Evolutionary conservation across 1,139 yeast genomes (phyloP), one percentile per base, ranked within the genome.

Genomic region (Yamadazyma diospyri): DNA sequence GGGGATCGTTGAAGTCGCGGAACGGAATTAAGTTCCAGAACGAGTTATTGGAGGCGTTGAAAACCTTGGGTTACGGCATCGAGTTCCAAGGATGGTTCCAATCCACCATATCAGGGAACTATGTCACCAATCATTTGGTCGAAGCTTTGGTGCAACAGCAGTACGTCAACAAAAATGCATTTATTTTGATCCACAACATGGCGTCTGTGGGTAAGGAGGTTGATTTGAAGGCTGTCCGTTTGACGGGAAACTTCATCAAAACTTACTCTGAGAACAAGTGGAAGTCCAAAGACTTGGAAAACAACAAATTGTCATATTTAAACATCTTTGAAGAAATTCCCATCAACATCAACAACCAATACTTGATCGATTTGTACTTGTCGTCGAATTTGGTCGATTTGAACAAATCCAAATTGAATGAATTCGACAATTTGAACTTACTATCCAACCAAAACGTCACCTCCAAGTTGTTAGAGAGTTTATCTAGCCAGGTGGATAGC

Each of bases 11-110:
- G 51, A 64, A 68, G 39, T 66, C 81, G 33, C 75, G 77, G 54
- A 69, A 78, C 43, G 85, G 86, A 36, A 65, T 68, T 41, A 78
- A 73, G 53, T 87, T 80, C 61, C 89, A 82, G 55, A 75, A 74
- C 40, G 89, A 83, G 34, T 69, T 83, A 51, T 66, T 81, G 45
- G 74, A 74, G 33, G 73, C 76, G 40, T 71, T 85, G 46, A 76
- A 72, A 48, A 26, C 36, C 4, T 75, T 80, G 43, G 83, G 82
- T 31, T 70, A 76, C 41, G 94, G 89, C 30, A 70, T 79, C 32
- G 86, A 81, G 54, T 72, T 81, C 45, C 76, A 81, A 45, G 96
- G 96, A 23, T 87, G 89, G 89, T 87, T 83, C 61, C 78, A 84
- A 52, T 71, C 84, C 32, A 72, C 88, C 22, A 55, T 70, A 34